Base-by-base conservation (phyloP, 2,329 filamentous ascomycete species). In the Talaromyces islandicus region DNA sequence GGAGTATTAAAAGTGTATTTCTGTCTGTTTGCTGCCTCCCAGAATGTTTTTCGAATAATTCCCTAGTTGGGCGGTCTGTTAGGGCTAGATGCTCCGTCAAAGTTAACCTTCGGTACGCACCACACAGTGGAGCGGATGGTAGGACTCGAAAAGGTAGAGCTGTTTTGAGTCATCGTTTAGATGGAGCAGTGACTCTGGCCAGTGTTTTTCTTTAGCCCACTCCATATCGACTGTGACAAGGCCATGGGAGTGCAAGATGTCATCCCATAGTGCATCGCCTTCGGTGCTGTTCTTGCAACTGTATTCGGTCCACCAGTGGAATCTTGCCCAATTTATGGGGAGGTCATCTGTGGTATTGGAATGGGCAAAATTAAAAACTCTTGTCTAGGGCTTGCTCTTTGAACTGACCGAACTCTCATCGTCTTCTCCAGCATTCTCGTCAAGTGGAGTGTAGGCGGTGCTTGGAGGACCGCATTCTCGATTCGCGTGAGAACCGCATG, bases 191-290 rank as follows among this genome's bases (percentile, higher is more conserved):
- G 50, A 53, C 5, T 58, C 35, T 10, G 57, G 57, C 57, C 57
- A 58, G 38, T 58, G 38, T 24, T 58, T 30, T 21, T 48, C 35
- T 46, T 46, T 46, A 5, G 57, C 57, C 50, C 50, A 58, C 24
- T 58, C 35, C 2, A 11, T 12, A 12, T 58, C 57, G 9, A 54
- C 24, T 17, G 50, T 35, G 14, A 58, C 52, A 7, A 54, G 17
- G n/a, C 57, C 57, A n/a, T 58, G 35, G 7, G 21, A 19, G 19
- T 19, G 27, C 9, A 30, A 4, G 7, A 58, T 46, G 5, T 25
- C n/a, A 14, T 58, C 25, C 57, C 57, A 58, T 2, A 48, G n/a
- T 21, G 25, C 50, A 29, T 58, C 57, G 9, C 29, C 29, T 11
- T n/a, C 5, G 2, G 57, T 58, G 10, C 38, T 27, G 25, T 58